Percentiles rank a stretch among this genome's conserved stretches.
These are phyloP conservation scores for Ceratocystis cacaofunesta DNA, from an alignment of 2,329 filamentous ascomycete genomes.

Conservation along the genomic window DNA sequence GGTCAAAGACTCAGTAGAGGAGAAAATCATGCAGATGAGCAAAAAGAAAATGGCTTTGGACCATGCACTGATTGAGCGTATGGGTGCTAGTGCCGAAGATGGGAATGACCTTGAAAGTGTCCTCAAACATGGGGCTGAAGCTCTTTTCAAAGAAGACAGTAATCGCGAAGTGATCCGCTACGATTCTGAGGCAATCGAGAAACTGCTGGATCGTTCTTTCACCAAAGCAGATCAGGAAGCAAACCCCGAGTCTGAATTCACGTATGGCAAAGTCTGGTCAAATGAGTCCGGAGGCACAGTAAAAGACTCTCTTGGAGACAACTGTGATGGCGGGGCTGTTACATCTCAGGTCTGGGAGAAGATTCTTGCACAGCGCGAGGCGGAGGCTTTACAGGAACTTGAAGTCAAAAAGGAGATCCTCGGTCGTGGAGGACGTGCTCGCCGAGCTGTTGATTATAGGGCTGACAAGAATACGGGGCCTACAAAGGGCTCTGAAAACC, in stretches of 20 bases:
- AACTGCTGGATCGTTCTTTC: slow-evolving; percentile 72
- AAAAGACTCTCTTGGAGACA: slow-evolving; percentile 35
- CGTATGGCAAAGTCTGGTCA: slow-evolving; percentile 81
- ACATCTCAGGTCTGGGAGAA: slow-evolving; percentile 60
- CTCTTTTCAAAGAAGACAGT: slow-evolving; percentile 65
- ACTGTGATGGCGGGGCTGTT: slow-evolving; percentile 33
- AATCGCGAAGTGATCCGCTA: slow-evolving; percentile 63
- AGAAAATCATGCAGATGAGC: slow-evolving; percentile 91
- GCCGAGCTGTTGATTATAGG: slow-evolving; percentile 27
- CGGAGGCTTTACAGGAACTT: slow-evolving; percentile 57
- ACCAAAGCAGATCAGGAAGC: slow-evolving; percentile 48
- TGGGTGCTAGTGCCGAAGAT: slow-evolving; percentile 70
- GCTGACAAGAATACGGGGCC: slow-evolving; percentile 18
- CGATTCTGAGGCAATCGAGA: slow-evolving; percentile 69
- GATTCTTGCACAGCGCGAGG: slow-evolving; percentile 72
- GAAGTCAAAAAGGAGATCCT: slow-evolving; percentile 52
- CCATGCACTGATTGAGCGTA: slow-evolving; percentile 82
- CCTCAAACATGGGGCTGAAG: slow-evolving; percentile 70
- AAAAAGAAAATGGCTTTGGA: slow-evolving; percentile 93
- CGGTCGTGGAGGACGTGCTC: slow-evolving; percentile 68
- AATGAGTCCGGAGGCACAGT: slow-evolving; percentile 59
- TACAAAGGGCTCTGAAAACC: slow-evolving; percentile 19
- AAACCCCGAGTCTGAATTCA: slow-evolving; percentile 46
- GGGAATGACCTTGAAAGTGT: slow-evolving; percentile 75
- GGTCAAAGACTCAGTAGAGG: slow-evolving; percentile 76